Base-by-base conservation (phyloP, 257 asterid species). In the Plantago major region DNA sequence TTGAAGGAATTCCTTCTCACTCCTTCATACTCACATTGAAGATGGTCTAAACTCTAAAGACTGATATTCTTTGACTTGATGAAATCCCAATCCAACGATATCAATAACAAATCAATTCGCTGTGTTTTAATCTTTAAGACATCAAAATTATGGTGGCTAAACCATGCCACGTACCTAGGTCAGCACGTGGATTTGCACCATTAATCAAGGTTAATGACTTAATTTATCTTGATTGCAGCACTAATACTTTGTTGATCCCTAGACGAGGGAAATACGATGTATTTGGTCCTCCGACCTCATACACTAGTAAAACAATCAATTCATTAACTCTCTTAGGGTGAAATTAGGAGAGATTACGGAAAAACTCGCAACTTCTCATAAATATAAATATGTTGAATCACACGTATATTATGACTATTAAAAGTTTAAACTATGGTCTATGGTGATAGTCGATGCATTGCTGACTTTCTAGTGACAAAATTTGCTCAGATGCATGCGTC, bases 171-270 rank as follows among this genome's bases (percentile, higher is more conserved):
- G 74, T 74, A 71, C 58, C 70, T 56, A 55, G 58, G 11, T 55
- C 58, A 47, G 71, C 78, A 68, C 64, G 86, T 74, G 77, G 77
- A 55, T 26, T 53, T 52, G 49, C 70, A 68, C 54, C 48, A 45
- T 71, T 52, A 46, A 49, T 53, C 58, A 52, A 60, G 59, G 60
- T 42, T 22, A 22, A 22, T 22, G 26, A 22, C 1, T 22, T 22
- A 22, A 22, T 22, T 22, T 2, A 37, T 64, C n/a, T 56, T 71
- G 55, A 59, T 65, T 64, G 66, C 62, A 74, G 19, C 63, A 59
- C 64, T 64, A 75, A 60, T 79, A 51, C 73, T 46, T 80, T 78
- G 74, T 50, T 73, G 80, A 81, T 83, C 85, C 85, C 90, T 59
- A 83, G 72, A 58, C 56, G 73, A 74, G 79, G 56, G 55, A 72